phyloP scores from a whole-genome alignment of 1,284 basidiomycete species.

The Cutaneotrichosporon cyanovorans region DNA sequence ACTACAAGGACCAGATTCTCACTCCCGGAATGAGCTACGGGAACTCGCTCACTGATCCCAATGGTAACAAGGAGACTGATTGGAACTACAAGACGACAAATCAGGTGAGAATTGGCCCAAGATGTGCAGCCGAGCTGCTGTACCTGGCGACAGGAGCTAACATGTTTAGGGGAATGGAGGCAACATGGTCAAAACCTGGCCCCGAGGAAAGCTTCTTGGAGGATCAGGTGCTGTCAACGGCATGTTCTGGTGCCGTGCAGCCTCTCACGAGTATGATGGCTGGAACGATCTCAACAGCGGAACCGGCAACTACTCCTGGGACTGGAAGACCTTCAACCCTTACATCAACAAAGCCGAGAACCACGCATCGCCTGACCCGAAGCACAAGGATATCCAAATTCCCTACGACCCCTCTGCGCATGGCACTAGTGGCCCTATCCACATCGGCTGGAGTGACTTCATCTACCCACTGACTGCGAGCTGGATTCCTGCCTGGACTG shows the following conservation, averaged over 20 bases:
- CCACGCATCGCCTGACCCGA: slow-evolving; percentile 39
- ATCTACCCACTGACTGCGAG: slow-evolving; percentile 51
- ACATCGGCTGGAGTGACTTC: slow-evolving; percentile 42
- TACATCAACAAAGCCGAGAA: slow-evolving; percentile 49
- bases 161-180: slow-evolving; percentile 26
- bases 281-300: slow-evolving; percentile 44
- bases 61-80: slow-evolving; percentile 48
- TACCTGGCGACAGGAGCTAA: no score
- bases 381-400: slow-evolving; percentile 25
- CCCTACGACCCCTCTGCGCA: slow-evolving; percentile 46
- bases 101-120: no score
- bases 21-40: slow-evolving; percentile 46
- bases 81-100: slow-evolving; percentile 56
- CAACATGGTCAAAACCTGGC: slow-evolving; percentile 47
- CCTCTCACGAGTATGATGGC: slow-evolving; percentile 45
- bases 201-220: slow-evolving; percentile 61
- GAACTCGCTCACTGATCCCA: slow-evolving; percentile 41
- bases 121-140: no score
- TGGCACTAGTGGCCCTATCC: slow-evolving; percentile 50
- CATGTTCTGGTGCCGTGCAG: slow-evolving; percentile 53
- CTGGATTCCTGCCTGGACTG: slow-evolving; percentile 51
- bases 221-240: slow-evolving; percentile 64
- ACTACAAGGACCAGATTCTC: slow-evolving; percentile 47
- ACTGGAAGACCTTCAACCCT: slow-evolving; percentile 40
- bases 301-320: slow-evolving; percentile 35